Evolutionary conservation across 176 grass and related monocot species (phyloP).

Genomic region (Chloris gayana): DNA sequence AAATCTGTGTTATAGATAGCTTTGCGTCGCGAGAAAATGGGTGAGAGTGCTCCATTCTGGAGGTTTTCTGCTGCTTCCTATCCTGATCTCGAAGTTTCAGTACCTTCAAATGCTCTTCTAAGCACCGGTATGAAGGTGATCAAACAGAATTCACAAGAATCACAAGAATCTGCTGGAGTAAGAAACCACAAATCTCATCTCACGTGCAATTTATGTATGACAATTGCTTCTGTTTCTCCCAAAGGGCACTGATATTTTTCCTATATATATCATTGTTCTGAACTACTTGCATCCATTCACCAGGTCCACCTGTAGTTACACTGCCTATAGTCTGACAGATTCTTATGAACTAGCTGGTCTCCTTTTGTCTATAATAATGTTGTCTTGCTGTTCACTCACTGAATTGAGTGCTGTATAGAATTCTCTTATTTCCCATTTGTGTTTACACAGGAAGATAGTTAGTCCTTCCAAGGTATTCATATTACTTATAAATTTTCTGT

Average conservation of each 20-base stretch:
- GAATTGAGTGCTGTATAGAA: neutral
- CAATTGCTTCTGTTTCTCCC: neutral
- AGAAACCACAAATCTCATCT: slow-evolving; percentile 18
- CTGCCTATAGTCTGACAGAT: neutral
- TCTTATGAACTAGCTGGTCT: neutral
- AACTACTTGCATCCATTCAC: neutral
- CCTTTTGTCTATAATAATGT: neutral
- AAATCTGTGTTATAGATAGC: neutral
- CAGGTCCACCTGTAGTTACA: neutral
- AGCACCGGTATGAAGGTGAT: neutral
- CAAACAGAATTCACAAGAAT: neutral
- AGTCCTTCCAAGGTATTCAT: neutral
- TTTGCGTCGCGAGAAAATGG: neutral
- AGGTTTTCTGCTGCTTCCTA: neutral
- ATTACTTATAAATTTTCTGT: neutral
- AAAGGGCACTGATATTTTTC: neutral
- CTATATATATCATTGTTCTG: neutral
- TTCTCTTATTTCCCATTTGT: neutral
- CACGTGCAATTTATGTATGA: neutral
- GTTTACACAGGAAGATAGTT: neutral
- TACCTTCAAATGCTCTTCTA: slow-evolving; percentile 1
- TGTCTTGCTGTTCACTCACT: neutral
- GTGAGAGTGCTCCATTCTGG: neutral
- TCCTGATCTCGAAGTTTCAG: slow-evolving; percentile 1
- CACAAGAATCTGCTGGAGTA: slow-evolving; percentile 14